Conservation (phyloP, 495 filamentous ascomycete genomes). For the Trichoderma virens region DNA sequence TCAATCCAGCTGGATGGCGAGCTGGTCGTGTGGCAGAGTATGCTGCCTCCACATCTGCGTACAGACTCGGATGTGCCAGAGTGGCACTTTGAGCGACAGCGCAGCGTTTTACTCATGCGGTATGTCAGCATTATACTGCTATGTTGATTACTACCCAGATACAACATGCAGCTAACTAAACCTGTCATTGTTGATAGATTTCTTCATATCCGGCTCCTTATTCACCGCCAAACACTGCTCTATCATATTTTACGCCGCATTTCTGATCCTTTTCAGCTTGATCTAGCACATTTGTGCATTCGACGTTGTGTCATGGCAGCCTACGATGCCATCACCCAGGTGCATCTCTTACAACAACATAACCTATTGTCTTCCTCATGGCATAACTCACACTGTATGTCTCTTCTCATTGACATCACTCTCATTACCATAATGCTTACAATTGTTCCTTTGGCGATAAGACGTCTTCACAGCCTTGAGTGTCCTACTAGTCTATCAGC, state of each 20-base stretch:
- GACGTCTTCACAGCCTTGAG: conserved; percentile 11
- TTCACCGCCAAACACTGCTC: conserved; percentile 12
- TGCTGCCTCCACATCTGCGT: conserved; percentile 10
- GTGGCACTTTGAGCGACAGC: conserved; percentile 13
- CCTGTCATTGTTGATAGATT: not conserved
- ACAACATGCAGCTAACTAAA: too few species aligned
- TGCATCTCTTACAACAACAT: not conserved
- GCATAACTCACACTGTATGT: conserved; percentile 13
- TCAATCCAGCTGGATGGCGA: conserved; percentile 13
- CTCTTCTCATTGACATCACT: not conserved
- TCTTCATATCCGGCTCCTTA: conserved; percentile 11
- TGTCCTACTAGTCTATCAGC: conserved; percentile 10
- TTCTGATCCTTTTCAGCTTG: conserved; percentile 12
- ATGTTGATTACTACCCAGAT: too few species aligned
- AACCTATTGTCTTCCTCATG: conserved; percentile 10
- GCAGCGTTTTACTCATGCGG: conserved; percentile 12
- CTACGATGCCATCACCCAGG: conserved; percentile 5
- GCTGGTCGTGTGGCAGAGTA: conserved; percentile 2
- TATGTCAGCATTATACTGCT: not conserved
- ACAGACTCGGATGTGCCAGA: conserved; percentile 8
- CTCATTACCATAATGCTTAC: not conserved
- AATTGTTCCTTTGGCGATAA: not conserved
- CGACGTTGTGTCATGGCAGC: conserved; percentile 11
- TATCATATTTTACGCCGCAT: conserved; percentile 12
- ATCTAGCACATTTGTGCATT: conserved; percentile 8